Evolutionary conservation across 2,329 filamentous ascomycete species (phyloP).

Genomic region (Diaporthe sp.): DNA sequence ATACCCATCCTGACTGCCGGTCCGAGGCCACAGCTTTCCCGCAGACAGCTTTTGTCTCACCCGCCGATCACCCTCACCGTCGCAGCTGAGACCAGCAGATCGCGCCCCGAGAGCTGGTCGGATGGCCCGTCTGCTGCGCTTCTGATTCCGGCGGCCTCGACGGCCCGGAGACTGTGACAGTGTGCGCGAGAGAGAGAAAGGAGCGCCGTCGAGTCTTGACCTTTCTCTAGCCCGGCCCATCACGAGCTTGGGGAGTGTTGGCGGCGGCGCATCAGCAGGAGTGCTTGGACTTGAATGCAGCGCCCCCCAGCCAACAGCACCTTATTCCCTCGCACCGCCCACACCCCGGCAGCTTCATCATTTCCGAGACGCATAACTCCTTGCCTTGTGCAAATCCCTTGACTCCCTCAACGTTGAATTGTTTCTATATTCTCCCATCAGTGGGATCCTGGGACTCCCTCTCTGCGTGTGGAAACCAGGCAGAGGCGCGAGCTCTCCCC

Average conservation of each 20-base stretch:
- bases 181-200: background rate
- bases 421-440: slow-evolving; percentile 35
- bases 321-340: slow-evolving; percentile 32
- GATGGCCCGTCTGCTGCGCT: slow-evolving; percentile 31
- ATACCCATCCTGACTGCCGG: slow-evolving; percentile 9
- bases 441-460: slow-evolving; percentile 7
- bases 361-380: slow-evolving; percentile 29
- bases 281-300: slow-evolving; percentile 27
- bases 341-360: slow-evolving; percentile 28
- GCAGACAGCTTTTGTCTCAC: slow-evolving; percentile 33
- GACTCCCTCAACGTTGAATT: slow-evolving; percentile 33
- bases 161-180: slow-evolving; percentile 7
- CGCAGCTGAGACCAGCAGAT: slow-evolving; percentile 31
- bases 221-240: slow-evolving; percentile 7
- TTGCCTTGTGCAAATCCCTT: slow-evolving; percentile 27
- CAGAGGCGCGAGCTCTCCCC: background rate
- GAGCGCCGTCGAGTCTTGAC: slow-evolving; percentile 15
- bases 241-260: slow-evolving; percentile 11
- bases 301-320: slow-evolving; percentile 34
- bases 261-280: slow-evolving; percentile 16
- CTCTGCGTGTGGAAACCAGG: slow-evolving; percentile 1
- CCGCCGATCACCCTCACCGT: slow-evolving; percentile 14
- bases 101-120: slow-evolving; percentile 14
- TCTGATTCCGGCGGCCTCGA: slow-evolving; percentile 35
- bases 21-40: slow-evolving; percentile 24